Conservation (phyloP, 768 basidiomycete genomes). For the Infundibulicybe gibba region DNA sequence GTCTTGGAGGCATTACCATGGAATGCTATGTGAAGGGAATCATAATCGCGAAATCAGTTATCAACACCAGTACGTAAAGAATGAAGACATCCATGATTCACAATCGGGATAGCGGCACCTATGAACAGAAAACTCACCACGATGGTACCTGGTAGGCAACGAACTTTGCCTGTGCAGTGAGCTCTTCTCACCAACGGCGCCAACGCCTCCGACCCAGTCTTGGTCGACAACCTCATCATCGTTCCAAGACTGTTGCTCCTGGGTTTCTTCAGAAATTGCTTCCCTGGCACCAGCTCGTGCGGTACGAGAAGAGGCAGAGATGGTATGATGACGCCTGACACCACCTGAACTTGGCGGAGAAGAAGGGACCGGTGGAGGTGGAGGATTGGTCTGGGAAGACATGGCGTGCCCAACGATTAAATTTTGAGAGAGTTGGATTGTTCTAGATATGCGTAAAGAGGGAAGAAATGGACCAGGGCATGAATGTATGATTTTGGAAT, state of each 20-base stretch:
- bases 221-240: slow-evolving; percentile 78
- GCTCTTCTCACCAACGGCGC: slow-evolving; percentile 80
- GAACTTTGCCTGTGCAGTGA: slow-evolving; percentile 79
- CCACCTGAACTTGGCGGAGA: slow-evolving; percentile 39
- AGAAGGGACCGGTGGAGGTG: slow-evolving; percentile 35
- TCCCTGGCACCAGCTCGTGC: slow-evolving; percentile 59
- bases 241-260: slow-evolving; percentile 54
- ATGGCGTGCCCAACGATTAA: slow-evolving; percentile 13
- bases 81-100: slow-evolving; percentile 5
- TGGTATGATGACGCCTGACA: slow-evolving; percentile 83
- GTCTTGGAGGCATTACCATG: slow-evolving; percentile 49
- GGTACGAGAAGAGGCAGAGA: slow-evolving; percentile 69
- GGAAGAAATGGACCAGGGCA: slow-evolving; percentile 1
- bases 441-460: slow-evolving; percentile 10
- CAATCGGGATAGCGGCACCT: slow-evolving; percentile 1
- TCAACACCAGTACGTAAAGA: slow-evolving; percentile 3
- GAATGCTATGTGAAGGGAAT: slow-evolving; percentile 35
- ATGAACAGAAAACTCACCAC: slow-evolving; percentile 41
- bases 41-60: slow-evolving; percentile 8
- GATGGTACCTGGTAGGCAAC: slow-evolving; percentile 76
- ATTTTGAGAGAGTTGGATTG: slow-evolving; percentile 9
- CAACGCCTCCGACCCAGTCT: slow-evolving; percentile 79
- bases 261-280: slow-evolving; percentile 63
- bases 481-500: not conserved
- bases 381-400: slow-evolving; percentile 30